phyloP scores from a whole-genome alignment of 441 rosid species.

The Macaranga tanarius region DNA sequence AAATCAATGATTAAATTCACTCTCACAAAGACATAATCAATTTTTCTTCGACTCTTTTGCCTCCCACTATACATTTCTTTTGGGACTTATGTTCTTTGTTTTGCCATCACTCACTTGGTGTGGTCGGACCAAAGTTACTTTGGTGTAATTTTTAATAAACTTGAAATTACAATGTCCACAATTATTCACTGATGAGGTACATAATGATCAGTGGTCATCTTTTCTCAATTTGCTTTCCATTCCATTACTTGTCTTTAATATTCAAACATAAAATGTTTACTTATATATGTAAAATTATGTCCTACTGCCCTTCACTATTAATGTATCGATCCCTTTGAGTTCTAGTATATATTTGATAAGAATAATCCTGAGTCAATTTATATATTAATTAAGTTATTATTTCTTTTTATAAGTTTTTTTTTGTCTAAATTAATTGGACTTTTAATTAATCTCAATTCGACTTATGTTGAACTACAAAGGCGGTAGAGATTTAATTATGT shows the following conservation, averaged over 20 bases:
- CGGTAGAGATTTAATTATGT: no score
- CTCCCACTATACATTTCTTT: background rate
- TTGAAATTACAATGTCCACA: background rate
- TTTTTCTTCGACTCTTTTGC: slow-evolving; percentile 4
- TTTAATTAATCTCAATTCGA: no score
- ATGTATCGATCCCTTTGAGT: no score
- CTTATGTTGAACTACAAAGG: no score
- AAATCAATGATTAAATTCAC: slow-evolving; percentile 8
- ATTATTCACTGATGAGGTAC: background rate
- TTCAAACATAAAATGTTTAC: no score
- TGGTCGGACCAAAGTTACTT: background rate
- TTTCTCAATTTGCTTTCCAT: background rate
- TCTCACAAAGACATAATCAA: slow-evolving; percentile 12
- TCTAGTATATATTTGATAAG: no score
- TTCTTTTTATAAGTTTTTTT: no score
- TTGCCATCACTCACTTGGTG: background rate
- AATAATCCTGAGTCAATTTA: no score
- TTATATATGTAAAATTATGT: no score
- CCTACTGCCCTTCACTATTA: no score
- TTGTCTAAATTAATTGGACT: no score
- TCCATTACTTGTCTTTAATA: background rate
- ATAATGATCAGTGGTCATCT: background rate
- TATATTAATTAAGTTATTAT: no score
- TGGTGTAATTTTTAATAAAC: background rate
- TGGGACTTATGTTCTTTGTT: background rate